phyloP scores from a whole-genome alignment of 2,329 filamentous ascomycete genomes.

The Sporothrix phasma region DNA sequence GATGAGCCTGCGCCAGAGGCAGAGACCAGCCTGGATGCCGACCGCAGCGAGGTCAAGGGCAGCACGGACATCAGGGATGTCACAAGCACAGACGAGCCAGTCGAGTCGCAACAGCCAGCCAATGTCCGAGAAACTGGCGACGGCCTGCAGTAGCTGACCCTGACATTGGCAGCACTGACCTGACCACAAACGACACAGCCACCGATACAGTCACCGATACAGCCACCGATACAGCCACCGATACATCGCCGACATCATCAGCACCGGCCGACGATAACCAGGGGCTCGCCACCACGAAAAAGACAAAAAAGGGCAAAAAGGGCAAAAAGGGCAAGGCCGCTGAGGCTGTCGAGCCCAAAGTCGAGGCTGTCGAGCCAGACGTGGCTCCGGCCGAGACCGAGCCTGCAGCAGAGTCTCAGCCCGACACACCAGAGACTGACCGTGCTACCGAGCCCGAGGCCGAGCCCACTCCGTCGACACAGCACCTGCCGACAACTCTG shows the following conservation, averaged over 20 bases:
- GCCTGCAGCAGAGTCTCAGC: constrained; percentile 7
- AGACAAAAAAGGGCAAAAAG: constrained; percentile 9
- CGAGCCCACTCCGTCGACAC: neutral
- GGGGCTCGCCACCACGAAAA: neutral
- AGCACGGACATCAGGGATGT: too few species aligned
- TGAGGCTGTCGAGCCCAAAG: neutral
- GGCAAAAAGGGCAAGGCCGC: constrained; percentile 8
- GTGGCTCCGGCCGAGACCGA: constrained; percentile 1
- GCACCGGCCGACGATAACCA: neutral
- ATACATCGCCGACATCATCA: neutral
- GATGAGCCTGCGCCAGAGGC: constrained; percentile 2
- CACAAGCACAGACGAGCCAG: too few species aligned
- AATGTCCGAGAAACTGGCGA: constrained; percentile 5
- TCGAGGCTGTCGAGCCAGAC: neutral
- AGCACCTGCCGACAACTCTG: neutral
- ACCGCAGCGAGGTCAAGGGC: neutral
- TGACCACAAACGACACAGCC: neutral
- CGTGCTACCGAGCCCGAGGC: neutral
- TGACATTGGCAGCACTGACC: neutral
- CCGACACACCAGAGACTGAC: neutral
- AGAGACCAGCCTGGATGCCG: neutral
- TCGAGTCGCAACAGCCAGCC: neutral
- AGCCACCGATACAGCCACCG: too few species aligned
- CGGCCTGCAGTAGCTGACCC: constrained; percentile 13
- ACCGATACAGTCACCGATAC: too few species aligned